Percentiles rank a stretch among this genome's conserved stretches.
These are phyloP conservation scores for Schizophyllum amplum DNA, from an alignment of 1,284 basidiomycete species.

Conservation along the genomic window DNA sequence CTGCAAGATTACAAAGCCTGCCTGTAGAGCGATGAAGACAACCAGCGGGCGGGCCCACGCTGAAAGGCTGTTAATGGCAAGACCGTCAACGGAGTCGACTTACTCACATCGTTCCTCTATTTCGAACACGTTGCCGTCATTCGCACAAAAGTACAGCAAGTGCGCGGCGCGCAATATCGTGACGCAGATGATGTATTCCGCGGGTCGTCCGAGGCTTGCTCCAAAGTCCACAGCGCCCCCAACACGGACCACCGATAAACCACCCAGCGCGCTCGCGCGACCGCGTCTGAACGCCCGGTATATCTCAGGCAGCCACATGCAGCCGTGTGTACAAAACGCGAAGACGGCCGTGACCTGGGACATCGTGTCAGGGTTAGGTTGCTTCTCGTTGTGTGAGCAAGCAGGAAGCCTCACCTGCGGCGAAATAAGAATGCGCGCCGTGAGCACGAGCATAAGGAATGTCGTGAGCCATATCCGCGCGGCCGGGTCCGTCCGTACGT, in stretches of 20 bases:
- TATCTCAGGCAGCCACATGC: constrained; percentile 82
- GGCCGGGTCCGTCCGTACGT: constrained; percentile 62
- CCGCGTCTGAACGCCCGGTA: constrained; percentile 67
- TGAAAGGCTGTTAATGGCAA: constrained; percentile 17
- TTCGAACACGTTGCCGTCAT: constrained; percentile 81
- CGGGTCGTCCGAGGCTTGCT: constrained; percentile 19
- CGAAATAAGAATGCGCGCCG: neutral
- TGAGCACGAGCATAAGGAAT: constrained; percentile 4
- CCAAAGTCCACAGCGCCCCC: constrained; percentile 59
- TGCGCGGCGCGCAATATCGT: neutral
- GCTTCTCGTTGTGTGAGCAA: constrained; percentile 66
- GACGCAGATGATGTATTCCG: neutral
- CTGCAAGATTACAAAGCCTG: constrained; percentile 62
- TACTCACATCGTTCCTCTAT: constrained; percentile 57
- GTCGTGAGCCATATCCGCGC: constrained; percentile 52
- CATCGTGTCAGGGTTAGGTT: constrained; percentile 66
- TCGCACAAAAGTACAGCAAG: constrained; percentile 65
- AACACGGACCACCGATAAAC: constrained; percentile 69
- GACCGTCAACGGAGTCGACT: constrained; percentile 1
- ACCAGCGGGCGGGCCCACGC: constrained; percentile 65
- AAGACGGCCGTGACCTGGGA: constrained; percentile 63
- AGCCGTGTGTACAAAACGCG: constrained; percentile 65
- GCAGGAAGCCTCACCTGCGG: constrained; percentile 29
- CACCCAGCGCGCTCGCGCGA: constrained; percentile 58
- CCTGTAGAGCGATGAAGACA: constrained; percentile 58